A percentile compares a stretch with the other conserved stretches of the same genome.
phyloP scores from a whole-genome alignment of 2,329 filamentous ascomycete genomes.

The Aspergillus puulaauensis region DNA sequence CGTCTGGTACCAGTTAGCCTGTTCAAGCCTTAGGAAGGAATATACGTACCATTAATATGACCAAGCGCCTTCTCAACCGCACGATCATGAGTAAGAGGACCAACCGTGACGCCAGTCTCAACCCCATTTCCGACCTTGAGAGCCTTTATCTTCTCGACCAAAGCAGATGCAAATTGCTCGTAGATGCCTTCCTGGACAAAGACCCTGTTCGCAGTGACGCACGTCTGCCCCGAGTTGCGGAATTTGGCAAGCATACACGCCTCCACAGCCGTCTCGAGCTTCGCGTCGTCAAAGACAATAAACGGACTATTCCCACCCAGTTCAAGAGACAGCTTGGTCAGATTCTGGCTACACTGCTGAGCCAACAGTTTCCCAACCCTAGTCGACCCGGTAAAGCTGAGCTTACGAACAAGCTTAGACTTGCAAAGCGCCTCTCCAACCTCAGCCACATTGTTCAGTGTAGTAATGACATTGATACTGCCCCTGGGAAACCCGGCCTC shows the following conservation, averaged over 20 bases:
- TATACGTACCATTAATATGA: constrained; percentile 61
- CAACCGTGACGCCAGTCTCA: neutral
- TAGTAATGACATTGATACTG: constrained; percentile 20
- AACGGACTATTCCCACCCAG: constrained; percentile 63
- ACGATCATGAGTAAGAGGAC: constrained; percentile 9
- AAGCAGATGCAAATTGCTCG: neutral
- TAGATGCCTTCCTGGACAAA: constrained; percentile 13
- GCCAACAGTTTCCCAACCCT: constrained; percentile 10
- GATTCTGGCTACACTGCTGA: constrained; percentile 42
- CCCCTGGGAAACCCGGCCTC: constrained; percentile 34
- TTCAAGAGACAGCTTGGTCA: constrained; percentile 62
- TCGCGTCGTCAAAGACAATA: constrained; percentile 60
- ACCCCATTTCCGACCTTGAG: constrained; percentile 9
- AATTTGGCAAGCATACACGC: constrained; percentile 11
- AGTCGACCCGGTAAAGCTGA: constrained; percentile 15
- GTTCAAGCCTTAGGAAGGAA: neutral
- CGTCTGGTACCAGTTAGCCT: constrained; percentile 53
- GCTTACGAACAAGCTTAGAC: constrained; percentile 5
- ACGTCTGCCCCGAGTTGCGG: constrained; percentile 13
- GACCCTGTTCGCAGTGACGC: constrained; percentile 14
- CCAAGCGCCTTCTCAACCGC: constrained; percentile 50
- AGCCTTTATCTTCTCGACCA: neutral
- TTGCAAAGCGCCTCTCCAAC: constrained; percentile 9
- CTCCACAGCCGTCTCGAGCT: constrained; percentile 44
- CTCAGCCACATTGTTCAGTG: constrained; percentile 5